These are phyloP conservation scores for Paramecium caudatum DNA, from an alignment of 73 alveolate species.

Conservation along the genomic window DNA sequence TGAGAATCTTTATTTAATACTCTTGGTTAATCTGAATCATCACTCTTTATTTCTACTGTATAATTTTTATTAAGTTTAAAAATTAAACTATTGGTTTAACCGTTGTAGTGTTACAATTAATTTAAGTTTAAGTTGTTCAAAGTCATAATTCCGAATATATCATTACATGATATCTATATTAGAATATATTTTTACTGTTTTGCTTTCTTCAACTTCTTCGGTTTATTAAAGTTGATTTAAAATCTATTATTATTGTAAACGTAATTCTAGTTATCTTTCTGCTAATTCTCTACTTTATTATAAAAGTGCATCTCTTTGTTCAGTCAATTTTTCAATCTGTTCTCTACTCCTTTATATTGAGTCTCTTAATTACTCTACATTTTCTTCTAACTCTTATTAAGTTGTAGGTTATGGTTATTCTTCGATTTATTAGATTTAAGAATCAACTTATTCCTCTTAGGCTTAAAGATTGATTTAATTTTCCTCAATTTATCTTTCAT, in stretches of 20 bases:
- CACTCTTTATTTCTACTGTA: constrained; percentile 60
- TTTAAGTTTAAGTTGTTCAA: constrained; percentile 17
- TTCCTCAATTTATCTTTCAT: not conserved
- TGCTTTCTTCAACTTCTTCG: constrained; percentile 35
- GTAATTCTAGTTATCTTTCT: constrained; percentile 16
- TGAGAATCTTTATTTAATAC: not conserved
- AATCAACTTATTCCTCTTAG: constrained; percentile 40
- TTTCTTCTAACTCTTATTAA: not conserved
- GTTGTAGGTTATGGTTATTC: not conserved
- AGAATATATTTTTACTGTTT: not conserved
- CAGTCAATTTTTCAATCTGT: constrained; percentile 20
- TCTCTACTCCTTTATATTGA: constrained; percentile 49
- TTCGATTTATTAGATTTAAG: not conserved
- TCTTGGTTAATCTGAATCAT: not conserved
- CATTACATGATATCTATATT: constrained; percentile 12
- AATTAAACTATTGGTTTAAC: not conserved
- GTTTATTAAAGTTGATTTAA: not conserved
- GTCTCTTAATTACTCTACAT: constrained; percentile 24
- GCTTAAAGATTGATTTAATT: not conserved
- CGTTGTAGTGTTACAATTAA: constrained; percentile 37
- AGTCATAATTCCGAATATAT: constrained; percentile 27
- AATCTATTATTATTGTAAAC: not conserved
- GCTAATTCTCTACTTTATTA: not conserved
- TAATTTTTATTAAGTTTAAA: constrained; percentile 17
- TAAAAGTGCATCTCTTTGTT: constrained; percentile 31